Percentiles rank a stretch among this genome's conserved stretches.
Evolutionary conservation across 1,284 basidiomycete species (phyloP).

Genomic region (Tilletia indica): DNA sequence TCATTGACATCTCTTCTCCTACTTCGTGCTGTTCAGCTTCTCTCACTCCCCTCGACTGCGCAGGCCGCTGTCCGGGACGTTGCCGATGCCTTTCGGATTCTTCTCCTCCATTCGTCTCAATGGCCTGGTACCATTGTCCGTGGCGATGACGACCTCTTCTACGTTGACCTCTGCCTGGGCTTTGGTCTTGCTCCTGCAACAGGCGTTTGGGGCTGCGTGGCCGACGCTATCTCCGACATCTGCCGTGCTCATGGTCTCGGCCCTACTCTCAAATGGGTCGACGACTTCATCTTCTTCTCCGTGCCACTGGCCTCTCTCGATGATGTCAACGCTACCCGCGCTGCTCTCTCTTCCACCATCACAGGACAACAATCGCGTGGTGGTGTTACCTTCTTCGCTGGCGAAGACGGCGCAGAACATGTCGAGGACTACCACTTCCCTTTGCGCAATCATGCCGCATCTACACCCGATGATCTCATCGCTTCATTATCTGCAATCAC

Average conservation of each 20-base stretch:
- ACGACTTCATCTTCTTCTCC: slow-evolving; percentile 2
- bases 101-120: not conserved
- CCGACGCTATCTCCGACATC: not conserved
- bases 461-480: not conserved
- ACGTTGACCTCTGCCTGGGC: not conserved
- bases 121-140: not conserved
- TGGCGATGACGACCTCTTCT: not conserved
- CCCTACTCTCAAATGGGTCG: slow-evolving; percentile 1
- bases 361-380: not conserved
- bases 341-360: not conserved
- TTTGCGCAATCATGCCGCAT: not conserved
- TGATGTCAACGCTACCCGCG: not conserved
- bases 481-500: not conserved
- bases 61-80: not conserved
- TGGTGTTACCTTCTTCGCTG: not conserved
- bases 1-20: too few relatives aligned
- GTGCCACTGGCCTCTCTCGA: not conserved
- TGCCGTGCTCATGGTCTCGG: not conserved
- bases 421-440: slow-evolving; percentile 1
- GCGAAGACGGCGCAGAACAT: not conserved
- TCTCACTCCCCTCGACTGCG: not conserved
- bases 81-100: not conserved
- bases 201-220: not conserved
- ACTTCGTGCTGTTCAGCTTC: slow-evolving; percentile 5
- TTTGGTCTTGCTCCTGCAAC: too few relatives aligned